phyloP scores from a whole-genome alignment of 495 filamentous ascomycete genomes.

The Aspergillus affinis region DNA sequence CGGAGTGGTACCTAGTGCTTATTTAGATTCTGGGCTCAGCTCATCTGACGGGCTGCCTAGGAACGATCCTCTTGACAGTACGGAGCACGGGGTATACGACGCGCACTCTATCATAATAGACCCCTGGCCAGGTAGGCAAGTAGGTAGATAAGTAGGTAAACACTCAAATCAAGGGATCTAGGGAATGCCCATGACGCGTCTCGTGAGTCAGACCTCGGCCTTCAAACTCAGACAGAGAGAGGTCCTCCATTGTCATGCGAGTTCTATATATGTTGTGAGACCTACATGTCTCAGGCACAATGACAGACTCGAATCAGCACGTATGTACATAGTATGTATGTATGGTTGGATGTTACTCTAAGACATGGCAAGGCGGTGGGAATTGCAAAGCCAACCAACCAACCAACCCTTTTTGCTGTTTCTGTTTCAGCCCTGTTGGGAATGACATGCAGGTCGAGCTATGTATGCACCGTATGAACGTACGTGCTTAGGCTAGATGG shows the following conservation, averaged over 20 bases:
- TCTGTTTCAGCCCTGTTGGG: neutral
- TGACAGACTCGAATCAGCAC: constrained; percentile 10
- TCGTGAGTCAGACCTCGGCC: neutral
- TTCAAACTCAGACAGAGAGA: neutral
- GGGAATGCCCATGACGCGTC: neutral
- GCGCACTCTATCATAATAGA: no score
- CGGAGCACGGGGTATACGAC: no score
- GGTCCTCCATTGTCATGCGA: neutral
- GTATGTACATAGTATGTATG: no score
- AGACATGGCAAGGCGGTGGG: neutral
- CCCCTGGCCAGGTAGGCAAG: no score
- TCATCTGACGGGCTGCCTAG: no score
- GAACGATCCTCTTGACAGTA: neutral
- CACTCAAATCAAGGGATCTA: neutral
- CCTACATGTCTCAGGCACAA: neutral
- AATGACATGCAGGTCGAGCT: neutral
- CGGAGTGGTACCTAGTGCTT: no score
- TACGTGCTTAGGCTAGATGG: no score
- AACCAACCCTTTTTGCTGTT: neutral
- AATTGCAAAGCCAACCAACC: neutral
- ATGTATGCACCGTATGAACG: no score
- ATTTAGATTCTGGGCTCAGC: no score
- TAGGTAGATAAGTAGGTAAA: neutral
- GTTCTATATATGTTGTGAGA: neutral
- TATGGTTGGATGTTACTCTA: no score